Conservation (phyloP, 106 monocot genomes). For the Cymbidium sinense region DNA sequence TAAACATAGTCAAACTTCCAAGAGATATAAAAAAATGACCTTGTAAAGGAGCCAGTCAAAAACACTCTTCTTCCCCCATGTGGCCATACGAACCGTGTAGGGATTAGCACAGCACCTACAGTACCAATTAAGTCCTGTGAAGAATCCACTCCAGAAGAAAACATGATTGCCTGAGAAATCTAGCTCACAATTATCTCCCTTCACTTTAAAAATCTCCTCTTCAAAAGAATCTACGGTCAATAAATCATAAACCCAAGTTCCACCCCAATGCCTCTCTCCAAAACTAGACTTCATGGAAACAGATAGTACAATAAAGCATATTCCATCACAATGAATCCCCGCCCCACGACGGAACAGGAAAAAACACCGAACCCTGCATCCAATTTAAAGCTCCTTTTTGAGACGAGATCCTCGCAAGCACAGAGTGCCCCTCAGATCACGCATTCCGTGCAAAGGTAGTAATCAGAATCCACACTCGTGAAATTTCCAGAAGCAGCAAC, state of each 20-base stretch:
- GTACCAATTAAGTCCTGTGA: conserved; percentile 16
- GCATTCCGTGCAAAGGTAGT: conserved; percentile 11
- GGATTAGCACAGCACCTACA: conserved; percentile 30
- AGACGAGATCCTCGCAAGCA: conserved; percentile 36
- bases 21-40: conserved; percentile 23
- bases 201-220: background rate
- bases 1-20: background rate
- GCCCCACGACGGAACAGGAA: background rate
- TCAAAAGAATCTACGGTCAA: background rate
- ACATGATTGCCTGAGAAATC: conserved; percentile 22
- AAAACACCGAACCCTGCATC: conserved; percentile 12
- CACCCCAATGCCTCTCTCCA: conserved; percentile 20
- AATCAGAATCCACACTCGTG: background rate
- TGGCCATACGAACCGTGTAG: conserved; percentile 71
- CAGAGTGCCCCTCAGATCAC: conserved; percentile 57
- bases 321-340: conserved; percentile 11
- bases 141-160: conserved; percentile 31
- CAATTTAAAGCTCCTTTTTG: conserved; percentile 14
- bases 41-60: conserved; percentile 62
- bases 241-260: conserved; percentile 17
- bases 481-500: background rate
- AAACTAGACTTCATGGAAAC: conserved; percentile 15
- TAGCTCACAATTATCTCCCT: background rate
- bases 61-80: conserved; percentile 74
- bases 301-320: conserved; percentile 3